Percentiles rank a stretch among this genome's conserved stretches.
Evolutionary conservation across 1,139 yeast species (phyloP).

Genomic region (Arxiozyma heterogenica): DNA sequence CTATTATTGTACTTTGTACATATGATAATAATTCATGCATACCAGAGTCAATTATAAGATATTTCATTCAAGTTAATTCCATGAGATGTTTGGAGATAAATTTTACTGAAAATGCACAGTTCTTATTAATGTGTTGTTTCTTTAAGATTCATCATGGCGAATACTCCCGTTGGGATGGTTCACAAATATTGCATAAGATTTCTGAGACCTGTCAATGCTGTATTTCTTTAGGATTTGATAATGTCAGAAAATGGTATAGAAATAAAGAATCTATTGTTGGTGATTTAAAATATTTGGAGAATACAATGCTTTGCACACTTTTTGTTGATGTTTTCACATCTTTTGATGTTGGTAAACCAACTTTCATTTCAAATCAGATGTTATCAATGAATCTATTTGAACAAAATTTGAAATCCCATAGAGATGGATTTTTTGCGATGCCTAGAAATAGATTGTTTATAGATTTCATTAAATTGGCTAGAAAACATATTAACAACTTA

Average conservation of each 20-base stretch:
- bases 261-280: slow-evolving; percentile 12
- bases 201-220: slow-evolving; percentile 12
- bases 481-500: slow-evolving; percentile 10
- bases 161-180: slow-evolving; percentile 10
- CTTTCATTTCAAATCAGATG: slow-evolving; percentile 13
- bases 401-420: background rate
- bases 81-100: slow-evolving; percentile 13
- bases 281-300: slow-evolving; percentile 12
- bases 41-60: slow-evolving; percentile 13
- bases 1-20: slow-evolving; percentile 13
- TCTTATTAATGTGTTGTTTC: slow-evolving; percentile 17
- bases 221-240: slow-evolving; percentile 13
- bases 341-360: slow-evolving; percentile 23
- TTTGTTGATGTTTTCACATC: slow-evolving; percentile 21
- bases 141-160: slow-evolving; percentile 4
- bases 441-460: slow-evolving; percentile 7
- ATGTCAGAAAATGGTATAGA: slow-evolving; percentile 14
- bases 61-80: slow-evolving; percentile 14
- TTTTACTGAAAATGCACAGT: slow-evolving; percentile 22
- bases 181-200: slow-evolving; percentile 6
- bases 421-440: background rate
- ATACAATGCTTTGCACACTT: slow-evolving; percentile 24
- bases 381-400: slow-evolving; percentile 4
- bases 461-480: slow-evolving; percentile 10
- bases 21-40: slow-evolving; percentile 7